Conservation (phyloP, 257 asterid species). For the Rhazya stricta region DNA sequence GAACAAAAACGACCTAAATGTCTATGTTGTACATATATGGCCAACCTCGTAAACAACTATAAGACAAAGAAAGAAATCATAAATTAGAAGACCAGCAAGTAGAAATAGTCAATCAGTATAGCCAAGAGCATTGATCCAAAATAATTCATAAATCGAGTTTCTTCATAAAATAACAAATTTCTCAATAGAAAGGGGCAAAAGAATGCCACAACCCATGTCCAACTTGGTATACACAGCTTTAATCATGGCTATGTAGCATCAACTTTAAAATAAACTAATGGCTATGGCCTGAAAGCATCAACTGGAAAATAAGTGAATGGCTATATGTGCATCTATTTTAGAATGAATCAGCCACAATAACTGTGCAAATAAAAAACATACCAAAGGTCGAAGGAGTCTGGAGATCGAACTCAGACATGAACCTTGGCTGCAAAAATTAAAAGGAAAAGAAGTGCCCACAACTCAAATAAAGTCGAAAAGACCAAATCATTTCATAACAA, state of each 20-base stretch:
- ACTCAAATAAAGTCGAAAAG: background rate
- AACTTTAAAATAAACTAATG: background rate
- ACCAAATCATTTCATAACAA: background rate
- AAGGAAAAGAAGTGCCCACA: background rate
- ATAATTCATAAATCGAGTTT: background rate
- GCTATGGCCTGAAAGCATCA: background rate
- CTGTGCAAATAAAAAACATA: slow-evolving; percentile 20
- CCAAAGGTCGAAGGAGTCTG: slow-evolving; percentile 67
- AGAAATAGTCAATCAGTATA: background rate
- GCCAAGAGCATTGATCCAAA: background rate
- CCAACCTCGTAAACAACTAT: background rate
- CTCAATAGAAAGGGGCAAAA: background rate
- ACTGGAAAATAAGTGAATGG: background rate
- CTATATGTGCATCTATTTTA: background rate
- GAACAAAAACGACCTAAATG: background rate
- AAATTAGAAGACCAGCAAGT: background rate
- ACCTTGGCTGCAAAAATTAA: slow-evolving; percentile 35
- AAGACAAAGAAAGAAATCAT: background rate
- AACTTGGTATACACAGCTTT: background rate
- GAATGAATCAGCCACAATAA: background rate
- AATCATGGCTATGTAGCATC: background rate
- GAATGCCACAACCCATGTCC: background rate
- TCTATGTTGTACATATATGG: too few species aligned
- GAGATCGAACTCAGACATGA: slow-evolving; percentile 83
- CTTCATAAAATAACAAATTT: background rate